Evolutionary conservation across 2,329 filamentous ascomycete genomes (phyloP).

Genomic region (Didymosphaeria variabile): DNA sequence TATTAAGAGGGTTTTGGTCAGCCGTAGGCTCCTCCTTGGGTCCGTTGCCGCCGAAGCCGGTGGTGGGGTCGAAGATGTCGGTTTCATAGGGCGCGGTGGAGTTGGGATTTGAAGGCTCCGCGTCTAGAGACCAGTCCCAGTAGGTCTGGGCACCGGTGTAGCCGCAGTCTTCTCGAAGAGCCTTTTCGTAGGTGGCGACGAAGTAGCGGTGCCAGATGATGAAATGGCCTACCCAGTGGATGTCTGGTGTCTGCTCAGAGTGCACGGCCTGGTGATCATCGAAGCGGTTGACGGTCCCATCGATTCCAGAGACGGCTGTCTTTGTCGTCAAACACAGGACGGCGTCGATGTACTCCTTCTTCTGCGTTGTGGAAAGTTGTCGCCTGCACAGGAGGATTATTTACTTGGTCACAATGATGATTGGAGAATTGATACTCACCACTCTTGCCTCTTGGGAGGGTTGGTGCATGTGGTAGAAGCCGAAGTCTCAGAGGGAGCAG

Average conservation of each 20-base stretch:
- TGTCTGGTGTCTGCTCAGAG: conserved; percentile 28
- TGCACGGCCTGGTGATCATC: conserved; percentile 38
- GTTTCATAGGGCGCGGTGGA: conserved; percentile 27
- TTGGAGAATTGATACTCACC: not conserved
- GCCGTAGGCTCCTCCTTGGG: conserved; percentile 34
- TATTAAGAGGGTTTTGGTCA: conserved; percentile 33
- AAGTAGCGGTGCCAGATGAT: conserved; percentile 37
- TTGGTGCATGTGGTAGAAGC: not conserved
- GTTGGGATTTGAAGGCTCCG: conserved; percentile 23
- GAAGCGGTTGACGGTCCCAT: conserved; percentile 29
- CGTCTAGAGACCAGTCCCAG: conserved; percentile 40
- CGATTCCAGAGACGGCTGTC: conserved; percentile 27
- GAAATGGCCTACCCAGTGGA: conserved; percentile 39
- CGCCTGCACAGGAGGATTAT: conserved; percentile 23
- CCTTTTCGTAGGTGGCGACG: conserved; percentile 32
- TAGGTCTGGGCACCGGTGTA: conserved; percentile 36
- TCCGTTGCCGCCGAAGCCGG: conserved; percentile 50
- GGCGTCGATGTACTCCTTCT: conserved; percentile 34
- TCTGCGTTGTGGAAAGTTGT: conserved; percentile 26
- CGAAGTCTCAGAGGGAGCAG: not conserved
- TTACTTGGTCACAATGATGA: not conserved
- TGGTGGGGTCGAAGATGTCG: conserved; percentile 28
- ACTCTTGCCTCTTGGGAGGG: conserved; percentile 8
- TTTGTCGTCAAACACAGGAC: conserved; percentile 34
- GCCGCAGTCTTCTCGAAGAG: conserved; percentile 34